phyloP scores from a whole-genome alignment of 2,329 filamentous ascomycete species.

The Kalmusia sp. region DNA sequence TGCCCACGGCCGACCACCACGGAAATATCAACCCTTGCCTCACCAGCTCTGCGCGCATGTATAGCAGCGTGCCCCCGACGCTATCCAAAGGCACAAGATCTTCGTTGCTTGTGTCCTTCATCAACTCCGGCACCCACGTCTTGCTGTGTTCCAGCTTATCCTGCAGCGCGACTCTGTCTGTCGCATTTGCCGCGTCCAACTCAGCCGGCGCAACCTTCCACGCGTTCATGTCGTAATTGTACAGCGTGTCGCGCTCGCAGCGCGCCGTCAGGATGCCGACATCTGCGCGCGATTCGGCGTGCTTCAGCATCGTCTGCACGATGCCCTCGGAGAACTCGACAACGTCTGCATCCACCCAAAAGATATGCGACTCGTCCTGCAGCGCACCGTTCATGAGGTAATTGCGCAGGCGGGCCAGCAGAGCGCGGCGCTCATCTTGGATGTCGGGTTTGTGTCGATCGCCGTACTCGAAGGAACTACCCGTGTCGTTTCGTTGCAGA shows the following conservation, averaged over 20 bases:
- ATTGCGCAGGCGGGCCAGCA: not conserved
- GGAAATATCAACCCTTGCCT: not conserved
- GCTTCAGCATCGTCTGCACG: not conserved
- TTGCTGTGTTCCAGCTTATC: not conserved
- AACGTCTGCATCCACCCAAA: not conserved
- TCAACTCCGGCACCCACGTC: not conserved
- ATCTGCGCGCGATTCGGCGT: not conserved
- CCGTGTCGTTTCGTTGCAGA: not conserved
- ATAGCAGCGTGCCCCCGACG: not conserved
- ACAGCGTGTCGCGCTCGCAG: not conserved
- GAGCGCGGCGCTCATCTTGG: not conserved
- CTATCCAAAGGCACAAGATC: not conserved
- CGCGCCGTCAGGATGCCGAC: not conserved
- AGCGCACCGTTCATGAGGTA: not conserved
- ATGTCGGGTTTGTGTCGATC: not conserved
- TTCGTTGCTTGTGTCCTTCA: not conserved
- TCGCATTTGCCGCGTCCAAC: not conserved
- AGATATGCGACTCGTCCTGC: not conserved
- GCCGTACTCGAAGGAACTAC: not conserved
- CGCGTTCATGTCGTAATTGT: not conserved
- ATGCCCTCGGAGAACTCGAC: not conserved
- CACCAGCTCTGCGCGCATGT: not conserved
- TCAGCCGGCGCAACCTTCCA: not conserved
- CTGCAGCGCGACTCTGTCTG: not conserved
- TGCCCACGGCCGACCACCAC: not conserved